Conservation (phyloP, 176 grass and related monocot genomes). For the Eremochloa ophiuroides region DNA sequence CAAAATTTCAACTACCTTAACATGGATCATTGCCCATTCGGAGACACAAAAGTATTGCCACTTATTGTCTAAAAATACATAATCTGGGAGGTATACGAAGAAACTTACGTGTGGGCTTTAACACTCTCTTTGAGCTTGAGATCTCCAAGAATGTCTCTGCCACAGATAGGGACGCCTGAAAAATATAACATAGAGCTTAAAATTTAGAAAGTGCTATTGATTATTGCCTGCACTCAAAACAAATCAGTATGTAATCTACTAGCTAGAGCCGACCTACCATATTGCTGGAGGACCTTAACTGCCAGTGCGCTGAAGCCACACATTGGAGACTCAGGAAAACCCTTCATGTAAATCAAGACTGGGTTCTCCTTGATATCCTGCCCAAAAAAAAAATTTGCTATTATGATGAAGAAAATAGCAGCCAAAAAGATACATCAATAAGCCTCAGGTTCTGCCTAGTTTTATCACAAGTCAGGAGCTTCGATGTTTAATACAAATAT, state of each 20-base stretch:
- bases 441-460: background rate
- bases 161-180: conserved; percentile 54
- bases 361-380: conserved; percentile 86
- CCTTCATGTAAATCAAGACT: conserved; percentile 92
- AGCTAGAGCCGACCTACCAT: conserved; percentile 40
- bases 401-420: background rate
- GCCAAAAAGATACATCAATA: background rate
- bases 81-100: background rate
- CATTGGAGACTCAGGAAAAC: conserved; percentile 68
- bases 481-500: background rate
- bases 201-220: background rate
- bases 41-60: background rate
- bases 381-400: background rate
- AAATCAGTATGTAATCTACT: background rate
- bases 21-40: background rate
- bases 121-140: conserved; percentile 77
- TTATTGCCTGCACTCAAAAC: background rate
- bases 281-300: conserved; percentile 84
- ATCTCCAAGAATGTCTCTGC: conserved; percentile 77
- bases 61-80: background rate
- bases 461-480: background rate
- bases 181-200: conserved; percentile 22
- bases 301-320: conserved; percentile 92
- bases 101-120: conserved; percentile 75
- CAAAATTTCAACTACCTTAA: background rate